Evolutionary conservation across 495 filamentous ascomycete species (phyloP), one percentile per base, ranked within the genome.

Genomic region (Xylaria cubensis): DNA sequence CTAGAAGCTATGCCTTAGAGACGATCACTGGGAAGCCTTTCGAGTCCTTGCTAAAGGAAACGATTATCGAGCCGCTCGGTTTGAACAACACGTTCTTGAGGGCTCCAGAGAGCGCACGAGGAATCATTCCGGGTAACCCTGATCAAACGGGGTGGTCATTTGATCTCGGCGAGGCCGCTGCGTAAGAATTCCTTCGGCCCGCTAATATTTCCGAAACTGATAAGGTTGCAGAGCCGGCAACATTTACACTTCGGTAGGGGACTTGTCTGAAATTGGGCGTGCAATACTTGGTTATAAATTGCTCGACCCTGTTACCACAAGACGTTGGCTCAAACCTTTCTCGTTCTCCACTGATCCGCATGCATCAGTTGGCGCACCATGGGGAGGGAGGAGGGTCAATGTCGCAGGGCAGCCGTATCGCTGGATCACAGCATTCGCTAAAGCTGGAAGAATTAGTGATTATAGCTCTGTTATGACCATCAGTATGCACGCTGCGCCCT

Each of bases 321-420:
- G 86, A 72, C 74, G 83, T 32, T 91, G 88, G 90, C 72, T 92
- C 69, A 90, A 90, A 73, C 89, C 89, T 0, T 67, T 75, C n/a
- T 70, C 82, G 1, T 86, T 87, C 69, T 88, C 86, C 2, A 82
- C 88, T 0, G 82, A 83, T 19, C 77, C 86, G 0, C 75, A 74
- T 0, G 75, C 82, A 3, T 77, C 79, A 26, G 82, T 90, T 10
- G 88, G 89, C 1, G 85, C 86, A 21, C 90, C 90, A 0, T 91
- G 89, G 88, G 90, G 90, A 26, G 87, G 90, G 7, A 73, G 79
- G 17, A 82, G 80, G 8, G 79, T 82, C 34, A 75, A 80, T 8
- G 56, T 82, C 3, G 53, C 67, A 3, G 73, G 73, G 64, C 46
- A 81, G 13, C 70, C 81, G 17, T 82, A 83, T 68, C 78, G 81